These are phyloP conservation scores for Venturiaceae sp. DNA, from an alignment of 2,329 filamentous ascomycete species.

Conservation along the genomic window DNA sequence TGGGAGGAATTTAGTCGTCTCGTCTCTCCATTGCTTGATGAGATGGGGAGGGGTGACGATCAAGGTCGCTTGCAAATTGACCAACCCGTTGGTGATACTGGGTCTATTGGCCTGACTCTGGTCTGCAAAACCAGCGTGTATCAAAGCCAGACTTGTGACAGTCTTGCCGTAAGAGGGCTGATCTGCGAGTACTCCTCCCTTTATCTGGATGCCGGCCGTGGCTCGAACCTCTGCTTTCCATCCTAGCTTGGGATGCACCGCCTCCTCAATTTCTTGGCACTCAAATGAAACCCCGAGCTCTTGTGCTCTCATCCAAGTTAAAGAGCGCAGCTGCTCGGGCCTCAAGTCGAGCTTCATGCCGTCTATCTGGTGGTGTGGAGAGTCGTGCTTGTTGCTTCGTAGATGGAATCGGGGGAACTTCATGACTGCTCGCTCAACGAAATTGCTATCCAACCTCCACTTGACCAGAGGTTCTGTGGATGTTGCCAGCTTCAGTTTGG, in stretches of 20 bases:
- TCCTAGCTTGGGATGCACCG: conserved; percentile 35
- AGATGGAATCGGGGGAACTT: conserved; percentile 31
- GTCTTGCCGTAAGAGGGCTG: conserved; percentile 61
- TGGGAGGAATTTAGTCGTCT: conserved; percentile 41
- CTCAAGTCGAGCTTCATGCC: conserved; percentile 25
- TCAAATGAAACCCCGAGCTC: conserved; percentile 38
- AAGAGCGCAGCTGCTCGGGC: conserved; percentile 42
- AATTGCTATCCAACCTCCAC: conserved; percentile 40
- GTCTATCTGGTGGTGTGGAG: background rate
- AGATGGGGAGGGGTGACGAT: conserved; percentile 49
- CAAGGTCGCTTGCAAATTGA: conserved; percentile 46
- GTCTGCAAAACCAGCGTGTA: conserved; percentile 34
- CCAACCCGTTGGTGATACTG: conserved; percentile 14
- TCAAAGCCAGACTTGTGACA: conserved; percentile 46
- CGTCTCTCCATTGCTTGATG: conserved; percentile 46
- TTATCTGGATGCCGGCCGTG: conserved; percentile 29
- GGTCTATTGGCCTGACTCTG: conserved; percentile 12
- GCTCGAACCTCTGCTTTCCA: conserved; percentile 50
- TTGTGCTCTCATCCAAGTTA: conserved; percentile 51
- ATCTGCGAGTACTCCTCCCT: conserved; percentile 54
- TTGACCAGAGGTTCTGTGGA: conserved; percentile 18
- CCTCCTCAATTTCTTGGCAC: conserved; percentile 49
- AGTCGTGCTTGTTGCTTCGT: conserved; percentile 31
- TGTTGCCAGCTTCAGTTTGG: conserved; percentile 17
- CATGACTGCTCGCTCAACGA: conserved; percentile 23